A percentile compares a stretch with the other conserved stretches of the same genome.
These are phyloP conservation scores for Hibiscus trionum DNA, from an alignment of 345 rosid species.

Conservation along the genomic window DNA sequence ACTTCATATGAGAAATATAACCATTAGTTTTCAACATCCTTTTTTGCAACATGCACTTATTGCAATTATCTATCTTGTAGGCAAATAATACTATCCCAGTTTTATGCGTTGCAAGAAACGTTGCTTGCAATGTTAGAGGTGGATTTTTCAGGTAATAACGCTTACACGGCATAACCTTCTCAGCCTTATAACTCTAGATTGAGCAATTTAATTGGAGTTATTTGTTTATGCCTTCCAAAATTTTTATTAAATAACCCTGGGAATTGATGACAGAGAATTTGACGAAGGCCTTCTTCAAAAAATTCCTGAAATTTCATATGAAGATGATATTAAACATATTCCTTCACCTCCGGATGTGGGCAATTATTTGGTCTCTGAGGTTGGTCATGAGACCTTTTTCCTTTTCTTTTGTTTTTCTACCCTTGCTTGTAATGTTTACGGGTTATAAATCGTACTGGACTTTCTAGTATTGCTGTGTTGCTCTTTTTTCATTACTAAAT, in stretches of 20 bases:
- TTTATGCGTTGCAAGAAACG: conserved; percentile 85
- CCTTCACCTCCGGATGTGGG: conserved; percentile 96
- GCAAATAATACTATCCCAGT: conserved; percentile 74
- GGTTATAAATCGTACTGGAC: not conserved
- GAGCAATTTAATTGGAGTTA: conserved; percentile 6
- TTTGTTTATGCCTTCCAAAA: conserved; percentile 11
- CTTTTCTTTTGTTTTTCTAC: conserved; percentile 8
- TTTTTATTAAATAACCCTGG: conserved; percentile 16
- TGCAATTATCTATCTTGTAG: conserved; percentile 34
- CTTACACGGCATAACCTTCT: not conserved
- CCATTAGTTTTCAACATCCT: not conserved
- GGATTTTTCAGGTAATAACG: conserved; percentile 84
- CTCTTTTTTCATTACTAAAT: conserved; percentile 18
- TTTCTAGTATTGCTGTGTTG: conserved; percentile 9
- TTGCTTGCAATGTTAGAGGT: conserved; percentile 94
- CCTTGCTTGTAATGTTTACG: conserved; percentile 1
- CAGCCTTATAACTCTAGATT: conserved; percentile 1
- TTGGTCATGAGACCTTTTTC: conserved; percentile 29
- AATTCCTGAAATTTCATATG: conserved; percentile 68
- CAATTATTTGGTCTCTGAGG: conserved; percentile 87
- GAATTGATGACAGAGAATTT: conserved; percentile 62
- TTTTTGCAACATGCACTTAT: conserved; percentile 11
- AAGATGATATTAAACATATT: conserved; percentile 60
- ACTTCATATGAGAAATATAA: not conserved
- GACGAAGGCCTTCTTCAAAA: conserved; percentile 84